Conservation (phyloP, 192 early-diverging fungal genomes). For the Paraglomus brasilianum region DNA sequence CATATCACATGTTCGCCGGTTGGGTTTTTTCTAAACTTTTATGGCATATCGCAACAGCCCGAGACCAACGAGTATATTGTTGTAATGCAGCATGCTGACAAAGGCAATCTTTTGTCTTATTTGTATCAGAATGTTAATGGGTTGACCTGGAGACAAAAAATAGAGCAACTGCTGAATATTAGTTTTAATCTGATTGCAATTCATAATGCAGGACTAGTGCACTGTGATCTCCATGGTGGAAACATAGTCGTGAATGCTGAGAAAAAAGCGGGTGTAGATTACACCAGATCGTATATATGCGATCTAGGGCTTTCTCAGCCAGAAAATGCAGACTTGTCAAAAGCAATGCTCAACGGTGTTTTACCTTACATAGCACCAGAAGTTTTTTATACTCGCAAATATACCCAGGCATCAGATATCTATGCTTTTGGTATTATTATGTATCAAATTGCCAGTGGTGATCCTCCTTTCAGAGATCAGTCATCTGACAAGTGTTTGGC, state of each 20-base stretch:
- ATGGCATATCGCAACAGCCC: conserved; percentile 15
- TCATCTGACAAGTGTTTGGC: conserved; percentile 33
- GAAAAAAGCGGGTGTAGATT: no score
- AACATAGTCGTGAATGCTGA: conserved; percentile 10
- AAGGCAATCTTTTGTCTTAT: conserved; percentile 4
- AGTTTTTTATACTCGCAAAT: conserved; percentile 15
- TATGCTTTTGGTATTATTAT: conserved; percentile 46
- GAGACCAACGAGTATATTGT: conserved; percentile 15
- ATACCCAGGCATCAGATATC: conserved; percentile 40
- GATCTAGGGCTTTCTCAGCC: conserved; percentile 4
- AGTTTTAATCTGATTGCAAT: conserved; percentile 1
- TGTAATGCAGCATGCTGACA: conserved; percentile 20
- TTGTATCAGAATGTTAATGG: background rate
- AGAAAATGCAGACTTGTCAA: background rate
- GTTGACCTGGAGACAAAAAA: conserved; percentile 7
- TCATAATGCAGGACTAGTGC: background rate
- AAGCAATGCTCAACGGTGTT: conserved; percentile 12
- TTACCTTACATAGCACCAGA: conserved; percentile 20
- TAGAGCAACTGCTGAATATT: conserved; percentile 11
- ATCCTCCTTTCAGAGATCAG: conserved; percentile 36
- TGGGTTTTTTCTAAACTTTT: no score
- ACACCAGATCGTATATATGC: conserved; percentile 17
- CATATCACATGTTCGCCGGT: no score
- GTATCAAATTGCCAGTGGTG: conserved; percentile 43
- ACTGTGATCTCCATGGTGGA: conserved; percentile 18